Evolutionary conservation across 2,329 filamentous ascomycete species (phyloP).

Genomic region (Chrysoporthe cubensis): DNA sequence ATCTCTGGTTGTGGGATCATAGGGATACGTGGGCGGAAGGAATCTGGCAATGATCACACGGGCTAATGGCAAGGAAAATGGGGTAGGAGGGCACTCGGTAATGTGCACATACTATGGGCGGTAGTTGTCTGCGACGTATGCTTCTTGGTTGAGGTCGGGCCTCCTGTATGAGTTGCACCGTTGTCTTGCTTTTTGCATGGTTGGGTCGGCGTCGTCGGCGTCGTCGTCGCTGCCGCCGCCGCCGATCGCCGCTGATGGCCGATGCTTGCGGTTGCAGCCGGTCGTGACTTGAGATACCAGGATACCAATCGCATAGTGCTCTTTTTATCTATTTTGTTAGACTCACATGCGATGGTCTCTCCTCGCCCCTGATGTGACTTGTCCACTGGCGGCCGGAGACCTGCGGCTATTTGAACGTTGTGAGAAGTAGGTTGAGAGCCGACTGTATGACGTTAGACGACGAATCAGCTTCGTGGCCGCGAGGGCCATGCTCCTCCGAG

Average conservation of each 20-base stretch:
- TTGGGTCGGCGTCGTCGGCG: slow-evolving; percentile 13
- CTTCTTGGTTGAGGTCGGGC: slow-evolving; percentile 13
- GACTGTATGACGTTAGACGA: too few species aligned
- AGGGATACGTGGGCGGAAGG: background rate
- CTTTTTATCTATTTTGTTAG: background rate
- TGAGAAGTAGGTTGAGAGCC: too few species aligned
- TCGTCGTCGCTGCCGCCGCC: background rate
- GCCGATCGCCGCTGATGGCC: slow-evolving; percentile 7
- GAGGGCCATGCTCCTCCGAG: too few species aligned
- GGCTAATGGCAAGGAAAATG: slow-evolving; percentile 22
- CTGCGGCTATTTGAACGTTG: too few species aligned
- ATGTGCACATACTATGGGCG: background rate
- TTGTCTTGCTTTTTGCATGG: slow-evolving; percentile 18
- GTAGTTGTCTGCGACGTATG: slow-evolving; percentile 6
- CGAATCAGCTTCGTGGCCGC: too few species aligned
- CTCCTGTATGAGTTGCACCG: slow-evolving; percentile 13
- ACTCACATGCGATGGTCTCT: background rate
- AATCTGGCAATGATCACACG: slow-evolving; percentile 4
- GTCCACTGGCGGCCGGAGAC: too few species aligned
- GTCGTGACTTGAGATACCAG: slow-evolving; percentile 28
- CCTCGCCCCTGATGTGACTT: background rate
- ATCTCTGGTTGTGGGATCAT: background rate
- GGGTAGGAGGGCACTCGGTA: slow-evolving; percentile 4
- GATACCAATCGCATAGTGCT: slow-evolving; percentile 22
- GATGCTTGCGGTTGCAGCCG: slow-evolving; percentile 22